Base-by-base conservation (phyloP, 2,329 filamentous ascomycete species). In the Aureobasidium lini region DNA sequence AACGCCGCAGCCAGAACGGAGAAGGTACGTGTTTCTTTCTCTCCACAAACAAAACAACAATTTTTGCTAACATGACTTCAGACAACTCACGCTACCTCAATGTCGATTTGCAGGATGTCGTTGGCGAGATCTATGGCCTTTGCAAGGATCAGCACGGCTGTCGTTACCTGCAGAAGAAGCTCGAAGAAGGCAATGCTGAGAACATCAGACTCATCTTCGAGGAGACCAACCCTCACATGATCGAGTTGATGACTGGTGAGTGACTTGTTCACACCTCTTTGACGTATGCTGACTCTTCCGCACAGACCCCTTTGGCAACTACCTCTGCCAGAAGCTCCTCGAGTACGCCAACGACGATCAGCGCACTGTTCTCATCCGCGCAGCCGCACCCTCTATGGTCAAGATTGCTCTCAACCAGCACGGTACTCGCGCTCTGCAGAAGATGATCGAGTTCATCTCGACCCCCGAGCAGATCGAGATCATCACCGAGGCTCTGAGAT, bases 111-210 rank as follows among this genome's bases (percentile, higher is more conserved):
- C 90, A 96, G 70, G 83, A 86, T 36, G 87, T 94, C 67, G 81
- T 82, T 37, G 90, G 91, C 50, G 87, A 91, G 67, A 90, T 99
- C 68, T 95, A 96, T 73, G 82, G 85, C 53, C 79, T 96, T 37
- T 97, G 93, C 82, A 97, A 96, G 76, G 94, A 99, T 69, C 94
- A 99, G 76, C 92, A 99, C 73, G 94, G 94, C 61, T 99, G 94
- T 70, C 89, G 94, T 61, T 99, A 94, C 72, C 79, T 99, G 60
- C 94, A 99, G 77, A 94, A 95, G 80, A 96, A 97, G 78, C 81
- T 99, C 5, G 94, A 99, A 76, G 93, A 95, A 70, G 88, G 88
- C 66, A 86, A 87, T 66, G 82, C 87, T 5, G 87, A 93, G 31
- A 84, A 95, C 68, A 83, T 96, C 54, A 88, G 95, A 72, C 86